Conservation (phyloP, 2,329 filamentous ascomycete genomes). For the Biscogniauxia mediterranea region DNA sequence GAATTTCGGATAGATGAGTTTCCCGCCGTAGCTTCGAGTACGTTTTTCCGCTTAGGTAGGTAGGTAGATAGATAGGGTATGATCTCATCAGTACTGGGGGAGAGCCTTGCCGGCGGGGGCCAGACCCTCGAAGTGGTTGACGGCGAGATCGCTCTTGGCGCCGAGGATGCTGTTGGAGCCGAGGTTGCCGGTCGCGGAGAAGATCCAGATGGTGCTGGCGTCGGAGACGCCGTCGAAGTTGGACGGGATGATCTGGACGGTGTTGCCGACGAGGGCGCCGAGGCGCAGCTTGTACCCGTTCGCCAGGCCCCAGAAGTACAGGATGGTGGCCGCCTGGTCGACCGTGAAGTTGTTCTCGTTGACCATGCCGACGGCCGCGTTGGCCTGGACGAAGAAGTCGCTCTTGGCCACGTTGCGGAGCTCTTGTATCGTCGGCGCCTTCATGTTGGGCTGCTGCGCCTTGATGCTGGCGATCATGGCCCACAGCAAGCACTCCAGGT, state of each 20-base stretch:
- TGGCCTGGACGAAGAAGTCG: neutral
- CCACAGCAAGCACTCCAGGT: slow-evolving; percentile 2
- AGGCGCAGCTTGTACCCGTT: slow-evolving; percentile 1
- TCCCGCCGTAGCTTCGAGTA: too few species aligned
- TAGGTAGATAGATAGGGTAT: too few species aligned
- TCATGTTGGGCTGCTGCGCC: slow-evolving; percentile 6
- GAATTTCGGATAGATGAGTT: too few species aligned
- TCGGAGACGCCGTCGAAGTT: neutral
- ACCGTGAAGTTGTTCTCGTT: slow-evolving; percentile 6
- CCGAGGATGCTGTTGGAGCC: neutral
- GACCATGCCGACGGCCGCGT: neutral
- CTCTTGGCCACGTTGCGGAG: neutral
- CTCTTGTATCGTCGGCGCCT: neutral
- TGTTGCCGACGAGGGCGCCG: neutral
- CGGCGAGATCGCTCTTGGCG: neutral
- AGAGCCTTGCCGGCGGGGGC: too few species aligned
- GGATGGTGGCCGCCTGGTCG: slow-evolving; percentile 6
- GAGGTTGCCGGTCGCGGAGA: neutral
- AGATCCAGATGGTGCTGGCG: slow-evolving; percentile 6
- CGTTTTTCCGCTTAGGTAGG: too few species aligned
- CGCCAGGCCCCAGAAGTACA: slow-evolving; percentile 1
- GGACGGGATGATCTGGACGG: neutral
- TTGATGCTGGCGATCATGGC: slow-evolving; percentile 7
- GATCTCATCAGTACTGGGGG: too few species aligned
- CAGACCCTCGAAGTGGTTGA: slow-evolving; percentile 6